Conservation (phyloP, 2,329 filamentous ascomycete genomes). For the Fusarium sp. region DNA sequence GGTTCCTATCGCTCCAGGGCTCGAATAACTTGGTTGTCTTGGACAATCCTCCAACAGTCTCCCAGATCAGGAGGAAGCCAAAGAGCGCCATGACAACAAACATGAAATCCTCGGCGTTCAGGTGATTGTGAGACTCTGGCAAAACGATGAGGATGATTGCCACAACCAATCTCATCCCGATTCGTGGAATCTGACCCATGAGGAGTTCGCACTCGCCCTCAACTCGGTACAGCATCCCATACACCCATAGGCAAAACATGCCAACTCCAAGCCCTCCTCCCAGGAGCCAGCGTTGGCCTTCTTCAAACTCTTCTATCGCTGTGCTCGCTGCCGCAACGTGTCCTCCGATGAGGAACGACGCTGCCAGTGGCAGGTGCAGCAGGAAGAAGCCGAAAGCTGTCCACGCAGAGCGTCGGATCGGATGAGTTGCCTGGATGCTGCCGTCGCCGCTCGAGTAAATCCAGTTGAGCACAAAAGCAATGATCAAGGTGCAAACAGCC, state of each 20-base stretch:
- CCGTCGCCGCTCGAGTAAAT: conserved; percentile 66
- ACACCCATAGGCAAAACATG: conserved; percentile 61
- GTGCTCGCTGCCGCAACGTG: conserved; percentile 62
- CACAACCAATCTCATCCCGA: conserved; percentile 54
- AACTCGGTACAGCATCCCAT: conserved; percentile 59
- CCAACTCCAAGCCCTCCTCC: conserved; percentile 63
- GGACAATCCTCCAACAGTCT: conserved; percentile 57
- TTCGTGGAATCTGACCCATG: conserved; percentile 53
- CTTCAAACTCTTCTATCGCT: conserved; percentile 56
- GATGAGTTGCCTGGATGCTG: conserved; percentile 60
- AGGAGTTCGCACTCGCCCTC: conserved; percentile 55
- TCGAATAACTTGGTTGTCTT: conserved; percentile 52
- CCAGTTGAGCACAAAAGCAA: conserved; percentile 67
- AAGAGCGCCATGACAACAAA: conserved; percentile 61
- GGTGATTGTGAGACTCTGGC: conserved; percentile 54
- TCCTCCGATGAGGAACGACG: conserved; percentile 63
- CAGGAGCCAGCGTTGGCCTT: conserved; percentile 63
- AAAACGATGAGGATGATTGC: conserved; percentile 54
- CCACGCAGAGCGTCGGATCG: conserved; percentile 61
- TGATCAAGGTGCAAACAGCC: conserved; percentile 64
- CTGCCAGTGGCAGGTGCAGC: conserved; percentile 62
- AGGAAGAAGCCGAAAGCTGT: conserved; percentile 63
- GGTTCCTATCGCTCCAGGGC: conserved; percentile 51
- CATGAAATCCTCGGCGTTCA: conserved; percentile 55
- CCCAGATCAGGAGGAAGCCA: conserved; percentile 61